Evolutionary conservation across 768 basidiomycete species (phyloP).

Genomic region (Mrakia hoshinonis): DNA sequence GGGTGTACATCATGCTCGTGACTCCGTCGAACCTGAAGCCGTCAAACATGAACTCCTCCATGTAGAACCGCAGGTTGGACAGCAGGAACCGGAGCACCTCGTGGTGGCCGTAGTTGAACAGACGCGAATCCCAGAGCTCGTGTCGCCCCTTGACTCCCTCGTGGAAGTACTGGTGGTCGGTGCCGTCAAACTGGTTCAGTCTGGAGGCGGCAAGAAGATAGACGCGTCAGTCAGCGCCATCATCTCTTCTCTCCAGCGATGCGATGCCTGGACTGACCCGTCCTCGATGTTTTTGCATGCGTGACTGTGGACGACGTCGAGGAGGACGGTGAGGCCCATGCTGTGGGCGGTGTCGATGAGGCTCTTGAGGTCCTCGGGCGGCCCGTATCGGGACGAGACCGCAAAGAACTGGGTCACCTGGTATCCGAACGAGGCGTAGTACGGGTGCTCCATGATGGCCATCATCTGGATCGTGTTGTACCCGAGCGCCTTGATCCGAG

Average conservation of each 20-base stretch:
- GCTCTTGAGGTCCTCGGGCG: conserved; percentile 89
- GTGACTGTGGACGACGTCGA: conserved; percentile 96
- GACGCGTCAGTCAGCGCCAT: background rate
- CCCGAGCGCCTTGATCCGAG: conserved; percentile 79
- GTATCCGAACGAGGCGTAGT: conserved; percentile 98
- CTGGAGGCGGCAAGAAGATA: conserved; percentile 27
- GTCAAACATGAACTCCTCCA: conserved; percentile 92
- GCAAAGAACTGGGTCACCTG: conserved; percentile 98
- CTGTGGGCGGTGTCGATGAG: conserved; percentile 91
- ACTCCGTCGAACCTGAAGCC: conserved; percentile 99
- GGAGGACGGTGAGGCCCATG: conserved; percentile 81
- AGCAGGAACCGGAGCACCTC: conserved; percentile 91
- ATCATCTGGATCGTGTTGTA: conserved; percentile 98
- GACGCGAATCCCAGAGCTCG: conserved; percentile 90
- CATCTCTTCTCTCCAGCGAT: background rate
- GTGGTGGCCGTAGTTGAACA: conserved; percentile 93
- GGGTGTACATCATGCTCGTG: conserved; percentile 98
- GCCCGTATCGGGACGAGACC: conserved; percentile 85
- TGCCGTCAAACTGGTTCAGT: conserved; percentile 91
- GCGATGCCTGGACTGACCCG: conserved; percentile 45
- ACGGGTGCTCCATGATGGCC: conserved; percentile 97
- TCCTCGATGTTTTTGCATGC: conserved; percentile 96
- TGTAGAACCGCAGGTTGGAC: conserved; percentile 88
- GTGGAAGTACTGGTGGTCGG: conserved; percentile 95
- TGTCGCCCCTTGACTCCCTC: conserved; percentile 82